Evolutionary conservation across 192 early-diverging fungal genomes (phyloP).

Genomic region (Linnemannia exigua): DNA sequence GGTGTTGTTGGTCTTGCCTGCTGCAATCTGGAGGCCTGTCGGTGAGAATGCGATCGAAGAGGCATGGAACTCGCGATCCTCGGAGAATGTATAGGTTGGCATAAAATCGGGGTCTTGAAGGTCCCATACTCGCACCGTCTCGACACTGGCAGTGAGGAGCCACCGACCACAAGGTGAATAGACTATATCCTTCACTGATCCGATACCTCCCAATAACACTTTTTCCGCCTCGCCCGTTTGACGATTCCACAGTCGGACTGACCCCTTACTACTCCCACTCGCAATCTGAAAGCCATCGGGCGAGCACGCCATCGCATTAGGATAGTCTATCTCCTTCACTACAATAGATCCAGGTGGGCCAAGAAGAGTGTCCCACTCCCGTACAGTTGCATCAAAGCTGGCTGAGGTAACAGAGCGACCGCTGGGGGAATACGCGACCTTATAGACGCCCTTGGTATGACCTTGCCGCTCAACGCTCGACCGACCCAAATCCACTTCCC

Average conservation of each 20-base stretch:
- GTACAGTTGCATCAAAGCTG: too few species aligned
- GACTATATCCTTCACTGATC: neutral
- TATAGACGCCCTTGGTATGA: too few species aligned
- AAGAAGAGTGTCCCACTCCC: too few species aligned
- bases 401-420: too few species aligned
- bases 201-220: too few species aligned
- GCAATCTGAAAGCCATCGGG: neutral
- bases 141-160: neutral
- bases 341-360: too few species aligned
- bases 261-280: too few species aligned
- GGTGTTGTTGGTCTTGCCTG: neutral
- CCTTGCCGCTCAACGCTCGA: too few species aligned
- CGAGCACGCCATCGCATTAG: neutral
- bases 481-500: neutral
- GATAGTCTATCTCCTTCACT: too few species aligned
- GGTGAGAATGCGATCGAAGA: neutral
- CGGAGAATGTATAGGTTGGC: neutral
- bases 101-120: neutral
- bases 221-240: too few species aligned
- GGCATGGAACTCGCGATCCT: neutral
- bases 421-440: too few species aligned
- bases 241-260: too few species aligned
- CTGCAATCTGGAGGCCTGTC: neutral
- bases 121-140: conserved; percentile 2
- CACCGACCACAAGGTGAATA: neutral